Percentiles rank a stretch among this genome's conserved stretches.
phyloP scores from a whole-genome alignment of 2,329 filamentous ascomycete species.

The Xylariaceae sp. region DNA sequence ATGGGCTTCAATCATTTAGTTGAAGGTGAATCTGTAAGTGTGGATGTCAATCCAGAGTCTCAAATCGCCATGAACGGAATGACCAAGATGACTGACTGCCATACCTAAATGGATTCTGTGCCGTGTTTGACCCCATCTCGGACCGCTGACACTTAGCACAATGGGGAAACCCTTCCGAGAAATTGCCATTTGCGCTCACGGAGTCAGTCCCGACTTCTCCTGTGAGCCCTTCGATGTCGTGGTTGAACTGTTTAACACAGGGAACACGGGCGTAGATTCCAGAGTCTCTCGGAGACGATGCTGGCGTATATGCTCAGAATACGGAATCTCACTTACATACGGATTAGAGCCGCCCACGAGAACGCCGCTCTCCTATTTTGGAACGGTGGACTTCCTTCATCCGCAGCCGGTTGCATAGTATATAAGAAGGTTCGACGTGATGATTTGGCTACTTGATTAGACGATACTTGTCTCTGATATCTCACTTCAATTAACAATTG shows the following conservation, averaged over 20 bases:
- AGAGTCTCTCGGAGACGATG: background rate
- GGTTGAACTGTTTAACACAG: background rate
- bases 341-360: background rate
- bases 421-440: background rate
- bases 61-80: background rate
- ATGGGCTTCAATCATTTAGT: background rate
- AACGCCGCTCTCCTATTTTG: background rate
- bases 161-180: conserved; percentile 27
- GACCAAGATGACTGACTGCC: too few species aligned
- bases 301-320: background rate
- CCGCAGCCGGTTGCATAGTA: background rate
- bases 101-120: background rate
- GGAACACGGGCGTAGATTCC: background rate
- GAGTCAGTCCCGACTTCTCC: conserved; percentile 17
- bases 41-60: background rate
- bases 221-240: background rate
- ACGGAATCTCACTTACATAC: background rate
- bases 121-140: conserved; percentile 14
- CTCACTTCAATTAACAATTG: too few species aligned
- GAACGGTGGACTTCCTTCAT: background rate
- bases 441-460: background rate
- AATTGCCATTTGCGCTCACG: conserved; percentile 30
- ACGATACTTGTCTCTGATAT: background rate
- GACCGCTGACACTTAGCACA: conserved; percentile 22
- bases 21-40: background rate